Conservation (phyloP, 2,329 filamentous ascomycete species). For the Fusarium robinianum region DNA sequence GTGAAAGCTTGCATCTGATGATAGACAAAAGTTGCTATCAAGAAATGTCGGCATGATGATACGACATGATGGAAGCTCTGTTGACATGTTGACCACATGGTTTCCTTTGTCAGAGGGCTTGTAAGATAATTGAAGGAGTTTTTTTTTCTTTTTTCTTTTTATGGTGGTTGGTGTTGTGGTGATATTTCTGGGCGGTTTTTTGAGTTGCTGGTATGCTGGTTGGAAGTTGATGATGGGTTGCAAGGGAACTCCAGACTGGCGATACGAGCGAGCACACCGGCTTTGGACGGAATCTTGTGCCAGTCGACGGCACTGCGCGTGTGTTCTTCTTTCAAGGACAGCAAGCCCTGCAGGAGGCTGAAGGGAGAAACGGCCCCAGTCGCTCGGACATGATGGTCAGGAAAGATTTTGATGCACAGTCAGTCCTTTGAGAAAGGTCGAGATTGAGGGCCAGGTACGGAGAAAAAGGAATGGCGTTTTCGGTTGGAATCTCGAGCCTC, state of each 20-base stretch:
- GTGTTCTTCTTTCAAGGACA: too few species aligned
- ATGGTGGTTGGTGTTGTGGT: conserved; percentile 33
- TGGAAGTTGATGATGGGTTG: too few species aligned
- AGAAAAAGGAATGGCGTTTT: conserved; percentile 23
- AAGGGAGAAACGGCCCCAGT: too few species aligned
- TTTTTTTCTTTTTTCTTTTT: conserved; percentile 28
- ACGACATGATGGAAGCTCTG: conserved; percentile 31
- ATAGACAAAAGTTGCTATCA: conserved; percentile 28
- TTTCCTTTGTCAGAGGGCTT: conserved; percentile 34
- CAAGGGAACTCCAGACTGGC: too few species aligned
- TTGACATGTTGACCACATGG: conserved; percentile 25
- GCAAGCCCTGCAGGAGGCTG: too few species aligned
- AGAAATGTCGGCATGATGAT: conserved; percentile 25
- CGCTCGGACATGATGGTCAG: too few species aligned
- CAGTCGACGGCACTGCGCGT: too few species aligned
- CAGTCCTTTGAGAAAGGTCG: too few species aligned
- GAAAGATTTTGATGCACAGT: too few species aligned
- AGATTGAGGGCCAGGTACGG: conserved; percentile 11
- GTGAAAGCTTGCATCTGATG: conserved; percentile 27
- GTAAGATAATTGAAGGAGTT: conserved; percentile 31
- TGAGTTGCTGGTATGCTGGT: too few species aligned
- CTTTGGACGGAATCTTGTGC: too few species aligned
- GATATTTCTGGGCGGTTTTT: conserved; percentile 31
- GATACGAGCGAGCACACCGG: too few species aligned
- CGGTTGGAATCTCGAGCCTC: conserved; percentile 7